Evolutionary conservation across 805 yeast genomes (phyloP).

Genomic region (Candida jianshihensis): DNA sequence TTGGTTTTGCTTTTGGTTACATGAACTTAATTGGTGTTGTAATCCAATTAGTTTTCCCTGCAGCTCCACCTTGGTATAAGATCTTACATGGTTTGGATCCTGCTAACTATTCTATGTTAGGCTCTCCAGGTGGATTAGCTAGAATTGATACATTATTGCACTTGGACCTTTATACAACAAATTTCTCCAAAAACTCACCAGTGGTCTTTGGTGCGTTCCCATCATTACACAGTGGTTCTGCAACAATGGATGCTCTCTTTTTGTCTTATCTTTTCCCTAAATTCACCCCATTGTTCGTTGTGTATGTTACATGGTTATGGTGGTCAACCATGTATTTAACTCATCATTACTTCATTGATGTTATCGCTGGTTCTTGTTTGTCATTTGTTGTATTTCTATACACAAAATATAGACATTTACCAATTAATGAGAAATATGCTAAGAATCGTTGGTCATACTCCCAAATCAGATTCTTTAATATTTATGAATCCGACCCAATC

Average conservation of each 20-base stretch:
- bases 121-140: slow-evolving; percentile 93
- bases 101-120: slow-evolving; percentile 85
- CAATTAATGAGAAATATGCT: slow-evolving; percentile 42
- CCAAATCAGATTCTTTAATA: slow-evolving; percentile 28
- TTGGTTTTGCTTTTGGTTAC: slow-evolving; percentile 91
- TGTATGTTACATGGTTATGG: slow-evolving; percentile 92
- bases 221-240: slow-evolving; percentile 88
- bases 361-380: slow-evolving; percentile 89
- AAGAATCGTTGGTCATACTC: slow-evolving; percentile 70
- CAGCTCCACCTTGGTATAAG: slow-evolving; percentile 98
- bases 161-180: slow-evolving; percentile 72
- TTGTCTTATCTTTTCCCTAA: slow-evolving; percentile 77
- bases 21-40: slow-evolving; percentile 85
- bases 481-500: slow-evolving; percentile 30
- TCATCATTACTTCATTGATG: slow-evolving; percentile 91
- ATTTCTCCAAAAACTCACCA: slow-evolving; percentile 75
- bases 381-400: slow-evolving; percentile 64
- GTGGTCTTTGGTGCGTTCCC: slow-evolving; percentile 90
- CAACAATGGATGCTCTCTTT: slow-evolving; percentile 89
- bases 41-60: slow-evolving; percentile 77
- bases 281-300: slow-evolving; percentile 54
- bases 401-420: slow-evolving; percentile 63
- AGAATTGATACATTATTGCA: slow-evolving; percentile 79
- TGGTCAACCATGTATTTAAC: slow-evolving; percentile 98
- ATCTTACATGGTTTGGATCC: slow-evolving; percentile 77